phyloP scores from a whole-genome alignment of 768 basidiomycete species.

The Mrakia hoshinonis region DNA sequence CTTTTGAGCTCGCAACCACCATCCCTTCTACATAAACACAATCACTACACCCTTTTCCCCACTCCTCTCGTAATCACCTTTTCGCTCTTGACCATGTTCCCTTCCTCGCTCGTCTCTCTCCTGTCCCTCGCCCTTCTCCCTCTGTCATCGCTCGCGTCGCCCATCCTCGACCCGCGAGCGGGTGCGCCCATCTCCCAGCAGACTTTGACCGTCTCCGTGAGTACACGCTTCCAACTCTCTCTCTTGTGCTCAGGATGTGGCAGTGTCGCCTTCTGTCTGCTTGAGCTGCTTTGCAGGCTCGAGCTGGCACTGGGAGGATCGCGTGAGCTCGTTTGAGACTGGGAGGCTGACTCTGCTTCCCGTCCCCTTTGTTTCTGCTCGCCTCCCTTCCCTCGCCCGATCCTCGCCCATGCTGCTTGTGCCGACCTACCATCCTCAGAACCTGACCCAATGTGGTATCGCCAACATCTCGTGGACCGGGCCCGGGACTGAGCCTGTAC shows the following conservation, averaged over 20 bases:
- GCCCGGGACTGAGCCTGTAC: background rate
- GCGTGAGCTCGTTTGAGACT: no score
- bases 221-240: background rate
- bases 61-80: background rate
- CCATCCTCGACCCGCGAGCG: slow-evolving; percentile 3
- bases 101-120: background rate
- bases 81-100: background rate
- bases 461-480: slow-evolving; percentile 27
- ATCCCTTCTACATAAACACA: no score
- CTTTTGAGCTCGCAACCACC: no score
- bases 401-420: no score
- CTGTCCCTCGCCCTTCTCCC: background rate
- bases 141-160: slow-evolving; percentile 10
- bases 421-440: no score
- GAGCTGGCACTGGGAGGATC: no score
- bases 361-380: background rate
- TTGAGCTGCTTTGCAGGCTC: no score
- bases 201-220: slow-evolving; percentile 7
- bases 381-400: background rate
- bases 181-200: slow-evolving; percentile 20
- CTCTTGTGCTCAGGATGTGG: no score
- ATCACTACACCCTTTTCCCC: background rate
- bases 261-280: no score
- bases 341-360: no score
- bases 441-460: slow-evolving; percentile 27